Conservation (phyloP, 768 basidiomycete genomes). For the Russula foetens region DNA sequence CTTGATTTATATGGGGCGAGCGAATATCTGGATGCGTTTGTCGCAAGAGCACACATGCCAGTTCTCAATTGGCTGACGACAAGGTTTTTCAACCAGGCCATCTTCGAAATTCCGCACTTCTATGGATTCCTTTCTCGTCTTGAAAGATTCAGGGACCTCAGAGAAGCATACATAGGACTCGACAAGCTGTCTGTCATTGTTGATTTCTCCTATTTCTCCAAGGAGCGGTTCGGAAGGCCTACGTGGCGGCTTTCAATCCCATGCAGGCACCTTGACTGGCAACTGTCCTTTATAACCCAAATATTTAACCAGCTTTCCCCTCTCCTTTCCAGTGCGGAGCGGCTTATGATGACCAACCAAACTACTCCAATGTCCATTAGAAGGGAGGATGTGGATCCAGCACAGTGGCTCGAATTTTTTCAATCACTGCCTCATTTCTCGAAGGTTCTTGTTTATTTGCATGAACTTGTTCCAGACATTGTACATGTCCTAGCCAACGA, state of each 20-base stretch:
- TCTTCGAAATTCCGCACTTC: neutral
- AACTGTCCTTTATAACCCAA: neutral
- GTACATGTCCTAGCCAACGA: neutral
- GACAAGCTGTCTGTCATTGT: neutral
- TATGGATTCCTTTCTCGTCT: neutral
- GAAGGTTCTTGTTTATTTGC: neutral
- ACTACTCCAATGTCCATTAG: neutral
- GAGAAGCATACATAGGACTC: neutral
- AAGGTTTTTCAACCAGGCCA: neutral
- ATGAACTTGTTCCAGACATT: neutral
- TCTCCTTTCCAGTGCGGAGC: neutral
- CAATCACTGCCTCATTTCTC: neutral
- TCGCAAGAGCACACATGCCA: neutral
- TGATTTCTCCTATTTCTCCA: too few species aligned
- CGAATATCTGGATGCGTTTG: constrained; percentile 5
- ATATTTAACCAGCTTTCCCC: neutral
- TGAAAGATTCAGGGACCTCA: neutral
- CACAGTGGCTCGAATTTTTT: constrained; percentile 1
- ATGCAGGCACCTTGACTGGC: neutral
- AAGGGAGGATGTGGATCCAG: neutral
- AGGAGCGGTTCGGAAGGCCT: neutral
- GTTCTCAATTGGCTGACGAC: neutral
- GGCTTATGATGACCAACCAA: neutral
- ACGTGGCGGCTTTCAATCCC: neutral
- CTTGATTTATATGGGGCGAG: neutral